Conservation (phyloP, 371 early-diverging fungal genomes). For the Mucor irregularis region DNA sequence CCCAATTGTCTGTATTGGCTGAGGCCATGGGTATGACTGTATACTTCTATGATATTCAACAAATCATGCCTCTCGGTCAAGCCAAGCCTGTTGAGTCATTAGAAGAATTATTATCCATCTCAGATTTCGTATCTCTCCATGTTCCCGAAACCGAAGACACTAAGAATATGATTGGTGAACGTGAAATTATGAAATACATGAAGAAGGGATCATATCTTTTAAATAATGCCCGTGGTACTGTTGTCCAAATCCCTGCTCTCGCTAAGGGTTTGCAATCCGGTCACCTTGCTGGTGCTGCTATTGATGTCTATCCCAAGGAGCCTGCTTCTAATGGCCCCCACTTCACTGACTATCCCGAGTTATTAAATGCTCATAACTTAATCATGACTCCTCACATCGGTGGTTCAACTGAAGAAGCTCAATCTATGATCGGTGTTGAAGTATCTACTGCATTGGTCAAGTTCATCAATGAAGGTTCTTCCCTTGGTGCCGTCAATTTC, state of each 20-base stretch:
- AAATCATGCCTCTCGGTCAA: slow-evolving; percentile 93
- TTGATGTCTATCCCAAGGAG: slow-evolving; percentile 96
- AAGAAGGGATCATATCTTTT: slow-evolving; percentile 89
- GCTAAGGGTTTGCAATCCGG: slow-evolving; percentile 80
- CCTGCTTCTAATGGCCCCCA: slow-evolving; percentile 87
- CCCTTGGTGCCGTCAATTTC: slow-evolving; percentile 93
- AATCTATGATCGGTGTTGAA: slow-evolving; percentile 94
- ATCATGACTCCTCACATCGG: slow-evolving; percentile 97
- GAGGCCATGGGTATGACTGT: slow-evolving; percentile 95
- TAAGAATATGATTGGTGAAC: slow-evolving; percentile 91
- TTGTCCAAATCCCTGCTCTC: slow-evolving; percentile 88
- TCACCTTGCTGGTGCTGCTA: slow-evolving; percentile 91
- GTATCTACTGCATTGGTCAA: slow-evolving; percentile 80
- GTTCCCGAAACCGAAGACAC: slow-evolving; percentile 97
- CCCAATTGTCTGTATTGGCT: slow-evolving; percentile 94
- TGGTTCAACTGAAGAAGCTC: slow-evolving; percentile 99
- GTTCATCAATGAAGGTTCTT: slow-evolving; percentile 86
- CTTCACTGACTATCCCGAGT: slow-evolving; percentile 68
- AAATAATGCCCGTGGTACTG: slow-evolving; percentile 93
- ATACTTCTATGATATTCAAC: slow-evolving; percentile 86
- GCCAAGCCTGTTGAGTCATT: slow-evolving; percentile 62
- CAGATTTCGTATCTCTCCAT: slow-evolving; percentile 93
- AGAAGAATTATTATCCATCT: slow-evolving; percentile 72
- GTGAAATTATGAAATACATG: slow-evolving; percentile 70
- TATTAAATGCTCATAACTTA: slow-evolving; percentile 85